Evolutionary conservation across 192 early-diverging fungal genomes (phyloP), one percentile per base, ranked within the genome.

Genomic region (Umbelopsis sp.): DNA sequence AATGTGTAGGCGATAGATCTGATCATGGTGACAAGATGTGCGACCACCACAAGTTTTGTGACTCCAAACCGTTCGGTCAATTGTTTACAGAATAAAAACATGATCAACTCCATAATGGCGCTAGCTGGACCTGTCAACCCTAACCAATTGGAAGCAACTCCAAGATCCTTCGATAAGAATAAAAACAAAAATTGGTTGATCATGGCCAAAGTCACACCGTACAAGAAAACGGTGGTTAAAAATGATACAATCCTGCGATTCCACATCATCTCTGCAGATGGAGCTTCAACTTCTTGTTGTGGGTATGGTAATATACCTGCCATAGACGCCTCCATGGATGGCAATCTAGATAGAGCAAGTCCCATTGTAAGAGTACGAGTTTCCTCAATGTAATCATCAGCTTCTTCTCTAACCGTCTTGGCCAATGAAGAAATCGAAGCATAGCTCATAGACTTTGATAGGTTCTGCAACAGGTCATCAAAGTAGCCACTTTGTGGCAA

Each of bases 61-160:
- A 71, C 70, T 8, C 70, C 70, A 64, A 64, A 71, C 23, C 23
- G 10, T 27, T 71, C 70, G 2, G 70, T 71, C 3, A 71, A 12
- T 58, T 64, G 70, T 64, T 71, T 71, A n/a, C 53, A 45, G 46
- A 71, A 71, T 44, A 55, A 49, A 71, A 71, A 71, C 41, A 46
- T 45, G 10, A 53, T 46, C 18, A 71, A 46, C 25, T 71, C 70
- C 23, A 58, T 71, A 46, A 71, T 30, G 13, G 53, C 70, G n/a
- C 70, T 49, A 9, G 58, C 58, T 10, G 70, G 70, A 41, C 70
- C 70, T 12, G 41, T 71, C 70, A 55, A 49, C 18, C 70, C 70
- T 8, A 71, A 47, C 70, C 70, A 71, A 48, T 55, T 48, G 1
- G 70, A 55, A 10, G 70, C 37, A 4, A 64, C 47, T 6, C 58